Conservation (phyloP, 768 basidiomycete genomes). For the Boletus sp. region DNA sequence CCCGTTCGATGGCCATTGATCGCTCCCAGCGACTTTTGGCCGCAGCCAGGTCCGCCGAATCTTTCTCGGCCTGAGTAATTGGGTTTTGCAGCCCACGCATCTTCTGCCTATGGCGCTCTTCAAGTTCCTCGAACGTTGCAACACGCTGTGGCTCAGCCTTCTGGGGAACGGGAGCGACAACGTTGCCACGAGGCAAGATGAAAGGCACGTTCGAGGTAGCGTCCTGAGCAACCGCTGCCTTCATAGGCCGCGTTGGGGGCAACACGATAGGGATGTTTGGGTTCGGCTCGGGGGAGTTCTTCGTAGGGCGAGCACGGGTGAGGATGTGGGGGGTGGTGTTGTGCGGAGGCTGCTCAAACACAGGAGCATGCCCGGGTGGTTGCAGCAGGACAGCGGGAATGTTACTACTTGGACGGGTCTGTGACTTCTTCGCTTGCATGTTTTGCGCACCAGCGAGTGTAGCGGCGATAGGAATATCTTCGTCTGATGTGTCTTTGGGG, state of each 20-base stretch:
- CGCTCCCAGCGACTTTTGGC: slow-evolving; percentile 84
- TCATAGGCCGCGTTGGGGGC: slow-evolving; percentile 33
- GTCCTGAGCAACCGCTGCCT: slow-evolving; percentile 32
- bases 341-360: slow-evolving; percentile 21
- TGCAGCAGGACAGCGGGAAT: slow-evolving; percentile 31
- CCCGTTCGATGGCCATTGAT: slow-evolving; percentile 69
- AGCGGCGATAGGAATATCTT: slow-evolving; percentile 34
- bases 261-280: slow-evolving; percentile 32
- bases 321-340: slow-evolving; percentile 24
- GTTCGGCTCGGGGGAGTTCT: slow-evolving; percentile 21
- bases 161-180: slow-evolving; percentile 45
- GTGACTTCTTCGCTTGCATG: slow-evolving; percentile 20
- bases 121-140: slow-evolving; percentile 84
- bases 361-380: slow-evolving; percentile 30
- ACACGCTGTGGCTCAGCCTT: slow-evolving; percentile 51
- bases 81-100: slow-evolving; percentile 81
- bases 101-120: slow-evolving; percentile 82
- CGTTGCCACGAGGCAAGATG: slow-evolving; percentile 46
- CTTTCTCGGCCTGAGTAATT: slow-evolving; percentile 75
- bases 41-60: slow-evolving; percentile 71
- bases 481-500: slow-evolving; percentile 36
- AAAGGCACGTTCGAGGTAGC: slow-evolving; percentile 39
- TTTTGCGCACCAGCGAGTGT: slow-evolving; percentile 11
- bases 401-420: slow-evolving; percentile 16
- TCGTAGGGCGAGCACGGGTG: slow-evolving; percentile 20